Conservation (phyloP, 768 basidiomycete species). For the Lanmaoa pseudosensibilis region DNA sequence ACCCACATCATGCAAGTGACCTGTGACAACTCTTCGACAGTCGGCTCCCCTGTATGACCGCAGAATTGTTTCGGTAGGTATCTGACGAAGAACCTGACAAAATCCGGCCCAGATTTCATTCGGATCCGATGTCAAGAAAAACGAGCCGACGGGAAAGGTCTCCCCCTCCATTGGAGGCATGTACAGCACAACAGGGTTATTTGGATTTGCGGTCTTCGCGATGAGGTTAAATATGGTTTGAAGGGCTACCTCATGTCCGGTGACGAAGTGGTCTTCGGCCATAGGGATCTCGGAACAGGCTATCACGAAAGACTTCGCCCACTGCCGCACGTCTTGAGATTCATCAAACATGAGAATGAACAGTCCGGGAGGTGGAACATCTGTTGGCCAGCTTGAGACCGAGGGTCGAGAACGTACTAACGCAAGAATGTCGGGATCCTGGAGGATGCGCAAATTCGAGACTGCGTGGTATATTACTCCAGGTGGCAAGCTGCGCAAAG, state of each 20-base stretch:
- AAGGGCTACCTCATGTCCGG: constrained; percentile 48
- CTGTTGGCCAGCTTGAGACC: constrained; percentile 51
- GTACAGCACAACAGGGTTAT: not conserved
- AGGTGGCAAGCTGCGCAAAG: constrained; percentile 46
- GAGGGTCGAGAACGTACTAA: constrained; percentile 28
- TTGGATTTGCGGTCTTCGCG: constrained; percentile 10
- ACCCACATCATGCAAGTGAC: constrained; percentile 61
- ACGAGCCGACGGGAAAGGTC: constrained; percentile 1
- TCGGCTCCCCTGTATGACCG: constrained; percentile 39
- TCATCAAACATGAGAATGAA: constrained; percentile 58
- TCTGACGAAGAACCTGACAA: constrained; percentile 46
- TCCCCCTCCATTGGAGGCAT: constrained; percentile 5
- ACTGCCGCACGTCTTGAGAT: constrained; percentile 49
- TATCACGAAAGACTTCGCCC: constrained; percentile 53
- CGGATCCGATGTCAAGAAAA: constrained; percentile 39
- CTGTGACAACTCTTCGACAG: constrained; percentile 53
- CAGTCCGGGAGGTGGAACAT: constrained; percentile 60
- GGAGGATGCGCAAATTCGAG: constrained; percentile 59
- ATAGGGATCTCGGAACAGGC: constrained; percentile 46
- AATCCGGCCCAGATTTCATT: constrained; percentile 55
- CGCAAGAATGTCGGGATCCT: constrained; percentile 46
- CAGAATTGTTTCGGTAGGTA: constrained; percentile 48
- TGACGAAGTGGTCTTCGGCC: constrained; percentile 44
- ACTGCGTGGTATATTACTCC: constrained; percentile 61
- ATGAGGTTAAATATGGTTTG: constrained; percentile 36